Percentiles rank a stretch among this genome's conserved stretches.
These are phyloP conservation scores for Cinnamomum chago DNA, from an alignment of 164 flowering plant species.

Conservation along the genomic window DNA sequence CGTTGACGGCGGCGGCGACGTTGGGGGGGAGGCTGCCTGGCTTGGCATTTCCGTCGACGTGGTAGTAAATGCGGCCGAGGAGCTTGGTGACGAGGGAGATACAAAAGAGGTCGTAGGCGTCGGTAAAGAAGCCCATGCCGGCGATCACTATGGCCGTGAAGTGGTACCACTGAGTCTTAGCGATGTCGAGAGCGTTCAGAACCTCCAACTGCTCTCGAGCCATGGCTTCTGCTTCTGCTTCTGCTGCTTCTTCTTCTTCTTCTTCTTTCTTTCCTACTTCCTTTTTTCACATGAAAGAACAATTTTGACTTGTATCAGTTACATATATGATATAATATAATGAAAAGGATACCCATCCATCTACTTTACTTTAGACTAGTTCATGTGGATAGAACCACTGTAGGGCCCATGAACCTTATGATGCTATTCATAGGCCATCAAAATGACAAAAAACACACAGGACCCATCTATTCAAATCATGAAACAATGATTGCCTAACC, in stretches of 20 bases:
- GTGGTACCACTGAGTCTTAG: slow-evolving; percentile 89
- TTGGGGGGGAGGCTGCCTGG: slow-evolving; percentile 41
- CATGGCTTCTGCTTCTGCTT: slow-evolving; percentile 28
- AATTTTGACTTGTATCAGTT: no score
- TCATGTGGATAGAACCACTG: no score
- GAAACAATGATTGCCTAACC: no score
- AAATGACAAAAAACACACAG: no score
- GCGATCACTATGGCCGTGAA: slow-evolving; percentile 82
- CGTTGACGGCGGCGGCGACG: slow-evolving; percentile 39
- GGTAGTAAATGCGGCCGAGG: slow-evolving; percentile 43
- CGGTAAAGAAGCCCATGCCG: slow-evolving; percentile 95
- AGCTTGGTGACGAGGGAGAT: slow-evolving; percentile 54
- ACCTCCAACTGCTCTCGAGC: slow-evolving; percentile 49
- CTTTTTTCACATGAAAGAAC: no score
- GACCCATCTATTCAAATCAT: no score
- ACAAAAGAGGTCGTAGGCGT: slow-evolving; percentile 86
- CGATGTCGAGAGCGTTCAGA: slow-evolving; percentile 61
- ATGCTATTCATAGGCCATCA: no score
- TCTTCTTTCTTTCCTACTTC: no score
- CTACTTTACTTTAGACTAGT: no score
- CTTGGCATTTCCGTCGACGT: slow-evolving; percentile 3
- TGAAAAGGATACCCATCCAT: no score
- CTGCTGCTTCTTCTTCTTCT: not conserved
- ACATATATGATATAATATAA: no score
- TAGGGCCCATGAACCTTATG: no score